Evolutionary conservation across 192 early-diverging fungal species (phyloP), one percentile per base, ranked within the genome.

Genomic region (Backusella morwellensis): DNA sequence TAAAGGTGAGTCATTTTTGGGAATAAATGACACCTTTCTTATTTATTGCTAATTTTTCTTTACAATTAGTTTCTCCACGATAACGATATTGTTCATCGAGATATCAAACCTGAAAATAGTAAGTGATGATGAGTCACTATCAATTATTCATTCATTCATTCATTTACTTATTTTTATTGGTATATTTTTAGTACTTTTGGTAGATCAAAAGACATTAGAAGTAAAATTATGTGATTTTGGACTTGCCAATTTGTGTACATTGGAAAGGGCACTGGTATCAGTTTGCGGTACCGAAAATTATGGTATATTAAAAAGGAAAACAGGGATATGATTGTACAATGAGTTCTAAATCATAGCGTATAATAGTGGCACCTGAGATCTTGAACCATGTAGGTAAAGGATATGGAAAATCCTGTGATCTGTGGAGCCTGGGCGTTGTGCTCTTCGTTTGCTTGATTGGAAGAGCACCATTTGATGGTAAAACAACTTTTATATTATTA

Each of bases 401-500:
- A 11, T 72, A 72, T 44, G 70, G 70, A 19, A 72, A 72, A 32
- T 23, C 36, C 7, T 72, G 70, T 6, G 97, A 99, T 75, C 86
- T 99, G 86, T 99, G 97, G 97, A 95, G 93, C 54, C 82, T 96
- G 17, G 97, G 97, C 12, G 97, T 99, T 1, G 96, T 97, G 44
- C 89, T 96, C 34, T 98, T 97, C 81, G 93, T 97, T 71, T 92
- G 92, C 47, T 86, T 98, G 6, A 95, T 92, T 78, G 96, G 97
- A 6, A 93, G 90, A 80, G 94, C 95, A 41, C 97, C 97, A n/a
- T 98, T 98, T 79, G 42, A 50, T 52, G 70, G 70, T 72, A 40
- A 50, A 42, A 4, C 41, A n/a, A 52, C 1, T n/a, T n/a, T 72
- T 15, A 29, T 19, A 50, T 17, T 32, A 8, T 54, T 34, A 14